Percentiles rank a stretch among this genome's conserved stretches.
phyloP scores from a whole-genome alignment of 1,284 basidiomycete species.

The Malassezia furfur region DNA sequence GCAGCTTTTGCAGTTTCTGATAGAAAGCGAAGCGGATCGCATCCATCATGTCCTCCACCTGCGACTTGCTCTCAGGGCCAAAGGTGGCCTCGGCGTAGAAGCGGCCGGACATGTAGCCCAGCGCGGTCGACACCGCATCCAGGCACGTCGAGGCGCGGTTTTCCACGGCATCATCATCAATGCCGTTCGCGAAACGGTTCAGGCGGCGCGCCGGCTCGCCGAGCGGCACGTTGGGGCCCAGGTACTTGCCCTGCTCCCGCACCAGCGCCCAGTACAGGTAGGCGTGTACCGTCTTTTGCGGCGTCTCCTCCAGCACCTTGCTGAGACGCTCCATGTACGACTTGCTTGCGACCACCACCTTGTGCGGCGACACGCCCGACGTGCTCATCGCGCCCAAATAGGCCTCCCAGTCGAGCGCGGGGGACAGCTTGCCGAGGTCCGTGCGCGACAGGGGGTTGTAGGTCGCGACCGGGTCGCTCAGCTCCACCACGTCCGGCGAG shows the following conservation, averaged over 20 bases:
- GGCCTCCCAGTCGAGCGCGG: slow-evolving; percentile 67
- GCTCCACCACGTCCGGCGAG: slow-evolving; percentile 56
- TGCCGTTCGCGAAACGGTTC: slow-evolving; percentile 67
- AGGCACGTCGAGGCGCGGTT: slow-evolving; percentile 64
- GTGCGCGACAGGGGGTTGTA: slow-evolving; percentile 77
- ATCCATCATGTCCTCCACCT: slow-evolving; percentile 75
- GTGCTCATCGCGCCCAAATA: slow-evolving; percentile 72
- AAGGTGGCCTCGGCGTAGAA: slow-evolving; percentile 80
- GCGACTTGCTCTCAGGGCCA: slow-evolving; percentile 65
- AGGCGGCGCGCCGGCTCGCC: slow-evolving; percentile 50
- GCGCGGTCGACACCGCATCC: slow-evolving; percentile 48
- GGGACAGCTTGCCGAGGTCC: slow-evolving; percentile 54
- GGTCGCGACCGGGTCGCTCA: slow-evolving; percentile 65
- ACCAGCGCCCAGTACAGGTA: slow-evolving; percentile 58
- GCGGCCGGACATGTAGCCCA: slow-evolving; percentile 54
- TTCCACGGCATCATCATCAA: slow-evolving; percentile 74
- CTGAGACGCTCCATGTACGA: slow-evolving; percentile 64
- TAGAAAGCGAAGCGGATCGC: slow-evolving; percentile 79
- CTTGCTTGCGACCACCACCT: slow-evolving; percentile 74
- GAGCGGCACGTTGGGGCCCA: slow-evolving; percentile 48
- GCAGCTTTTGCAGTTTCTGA: slow-evolving; percentile 62
- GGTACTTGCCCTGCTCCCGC: slow-evolving; percentile 28
- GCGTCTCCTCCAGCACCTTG: slow-evolving; percentile 61
- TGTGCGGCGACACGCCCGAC: slow-evolving; percentile 52
- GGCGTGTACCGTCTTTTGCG: slow-evolving; percentile 66